These are phyloP conservation scores for Citrus sp. DNA, from an alignment of 345 rosid genomes.

Conservation along the genomic window DNA sequence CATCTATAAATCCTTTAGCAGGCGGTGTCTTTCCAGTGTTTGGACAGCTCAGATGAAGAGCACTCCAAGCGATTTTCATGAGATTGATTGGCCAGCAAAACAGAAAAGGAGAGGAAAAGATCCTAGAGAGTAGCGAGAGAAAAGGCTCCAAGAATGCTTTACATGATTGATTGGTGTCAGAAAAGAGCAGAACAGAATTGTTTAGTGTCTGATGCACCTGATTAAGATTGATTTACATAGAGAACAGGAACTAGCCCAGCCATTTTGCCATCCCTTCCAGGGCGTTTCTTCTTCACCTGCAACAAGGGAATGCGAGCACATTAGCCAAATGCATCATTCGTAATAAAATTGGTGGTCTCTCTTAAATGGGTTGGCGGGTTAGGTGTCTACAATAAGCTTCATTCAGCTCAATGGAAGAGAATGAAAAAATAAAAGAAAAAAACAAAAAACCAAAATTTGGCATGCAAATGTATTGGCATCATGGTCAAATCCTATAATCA, in stretches of 20 bases:
- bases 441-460: not conserved
- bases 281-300: conserved; percentile 98
- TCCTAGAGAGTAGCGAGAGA: not conserved
- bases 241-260: conserved; percentile 97
- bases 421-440: no score
- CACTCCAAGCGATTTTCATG: not conserved
- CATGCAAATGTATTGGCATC: not conserved
- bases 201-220: not conserved
- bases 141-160: not conserved
- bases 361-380: not conserved
- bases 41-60: not conserved
- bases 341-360: not conserved
- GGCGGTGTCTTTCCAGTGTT: not conserved
- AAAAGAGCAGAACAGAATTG: not conserved
- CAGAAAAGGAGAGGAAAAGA: not conserved
- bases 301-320: not conserved
- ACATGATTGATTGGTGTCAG: not conserved
- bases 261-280: conserved; percentile 97
- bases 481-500: not conserved
- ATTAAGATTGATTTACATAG: conserved; percentile 70
- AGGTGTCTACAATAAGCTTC: not conserved
- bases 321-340: not conserved
- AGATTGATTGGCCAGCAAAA: not conserved
- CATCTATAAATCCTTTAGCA: not conserved
- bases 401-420: not conserved